Evolutionary conservation across 495 filamentous ascomycete species (phyloP).

Genomic region (Lasiosphaeriaceae sp.): DNA sequence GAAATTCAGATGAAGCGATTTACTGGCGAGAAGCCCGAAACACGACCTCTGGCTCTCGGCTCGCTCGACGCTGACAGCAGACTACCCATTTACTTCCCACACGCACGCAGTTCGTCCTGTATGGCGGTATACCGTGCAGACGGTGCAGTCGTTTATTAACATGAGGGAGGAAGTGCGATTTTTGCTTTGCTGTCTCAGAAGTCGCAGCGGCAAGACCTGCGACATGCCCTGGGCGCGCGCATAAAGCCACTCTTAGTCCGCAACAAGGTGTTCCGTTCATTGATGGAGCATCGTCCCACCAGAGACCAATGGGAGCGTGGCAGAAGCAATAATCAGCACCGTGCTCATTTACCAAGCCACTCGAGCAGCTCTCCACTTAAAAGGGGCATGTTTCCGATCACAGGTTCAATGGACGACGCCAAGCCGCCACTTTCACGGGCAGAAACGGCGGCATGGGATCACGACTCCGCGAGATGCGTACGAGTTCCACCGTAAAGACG

Average conservation of each 20-base stretch:
- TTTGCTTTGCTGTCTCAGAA: conserved; percentile 21
- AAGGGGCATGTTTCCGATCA: conserved; percentile 11
- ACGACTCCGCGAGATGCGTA: not conserved
- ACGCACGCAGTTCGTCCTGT: too few relatives aligned
- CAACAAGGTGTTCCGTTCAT: conserved; percentile 4
- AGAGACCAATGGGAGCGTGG: conserved; percentile 3
- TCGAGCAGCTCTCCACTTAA: conserved; percentile 5
- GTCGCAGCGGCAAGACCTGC: conserved; percentile 13
- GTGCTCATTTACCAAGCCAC: conserved; percentile 20
- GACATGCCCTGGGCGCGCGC: conserved; percentile 10
- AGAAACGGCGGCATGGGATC: not conserved
- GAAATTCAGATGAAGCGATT: not conserved
- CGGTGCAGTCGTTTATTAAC: too few relatives aligned
- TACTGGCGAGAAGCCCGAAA: not conserved
- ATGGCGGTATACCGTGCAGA: too few relatives aligned
- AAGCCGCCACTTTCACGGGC: not conserved
- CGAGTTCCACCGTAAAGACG: not conserved
- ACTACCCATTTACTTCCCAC: not conserved
- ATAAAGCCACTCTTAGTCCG: conserved; percentile 6
- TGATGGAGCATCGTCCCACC: not conserved
- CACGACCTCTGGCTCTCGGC: not conserved
- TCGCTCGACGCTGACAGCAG: too few relatives aligned
- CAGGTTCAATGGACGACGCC: not conserved
- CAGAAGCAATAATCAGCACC: conserved; percentile 13
- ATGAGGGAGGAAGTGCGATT: too few relatives aligned